Evolutionary conservation across 2,329 filamentous ascomycete species (phyloP), one percentile per base, ranked within the genome.

Genomic region (Penicillium polonicum): DNA sequence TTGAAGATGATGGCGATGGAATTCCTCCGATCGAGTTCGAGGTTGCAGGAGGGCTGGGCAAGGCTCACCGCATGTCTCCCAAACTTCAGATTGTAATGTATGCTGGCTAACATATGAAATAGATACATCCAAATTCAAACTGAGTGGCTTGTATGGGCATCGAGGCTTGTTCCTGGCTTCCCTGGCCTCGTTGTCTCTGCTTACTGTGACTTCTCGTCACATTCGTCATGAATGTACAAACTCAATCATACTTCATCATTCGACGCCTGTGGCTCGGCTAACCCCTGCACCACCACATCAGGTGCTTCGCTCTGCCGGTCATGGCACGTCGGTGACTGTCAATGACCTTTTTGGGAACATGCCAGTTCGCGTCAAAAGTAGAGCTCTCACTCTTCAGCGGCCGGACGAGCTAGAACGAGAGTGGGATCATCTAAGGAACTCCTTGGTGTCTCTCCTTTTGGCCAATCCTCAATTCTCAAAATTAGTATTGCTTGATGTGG

Each of bases 311-410:
- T 77, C 75, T 36, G 82, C 81, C 55, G 72, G 78, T 21, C 85
- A 90, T 76, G 93, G 93, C 5, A 96, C 92, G 0, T 83, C 85
- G 29, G 86, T 93, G 2, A 82, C 82, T 0, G 88, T 96, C 6
- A 85, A 87, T 55, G 88, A 96, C 71, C 78, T 97, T 1, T 97
- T 97, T 74, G 92, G 92, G 0, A 89, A 87, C 58, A 90, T 97
- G 85, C 92, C 93, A 0, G 93, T 97, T 13, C 86, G 93, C 15
- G 88, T 95, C 27, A 96, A 94, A 70, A 89, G 92, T 65, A 84
- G 92, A 61, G 84, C 84, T 0, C 65, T 85, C 3, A 75, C 79
- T 62, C 72, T 80, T 39, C 78, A 85, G 66, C 80, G 79, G 64
- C 63, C 80, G 12, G 69, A 78, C 25, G 78, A 87, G 48, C 73